A percentile compares a stretch with the other conserved stretches of the same genome.
These are phyloP conservation scores for Colletotrichum sp. DNA, from an alignment of 2,329 filamentous ascomycete genomes.

Conservation along the genomic window DNA sequence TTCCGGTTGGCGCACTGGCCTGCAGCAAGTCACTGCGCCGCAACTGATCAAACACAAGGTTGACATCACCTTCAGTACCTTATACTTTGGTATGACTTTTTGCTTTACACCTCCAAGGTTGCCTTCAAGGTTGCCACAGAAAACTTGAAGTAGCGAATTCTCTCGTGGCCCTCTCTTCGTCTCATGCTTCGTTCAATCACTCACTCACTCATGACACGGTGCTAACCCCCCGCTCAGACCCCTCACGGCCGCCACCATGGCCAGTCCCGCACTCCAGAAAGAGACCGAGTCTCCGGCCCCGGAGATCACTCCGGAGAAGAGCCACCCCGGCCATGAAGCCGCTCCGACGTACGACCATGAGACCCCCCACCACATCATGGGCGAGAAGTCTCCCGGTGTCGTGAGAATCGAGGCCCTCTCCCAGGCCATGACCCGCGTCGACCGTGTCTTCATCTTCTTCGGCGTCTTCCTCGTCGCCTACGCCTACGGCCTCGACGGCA, in stretches of 20 bases:
- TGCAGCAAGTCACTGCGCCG: background rate
- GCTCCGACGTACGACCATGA: background rate
- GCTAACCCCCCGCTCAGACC: background rate
- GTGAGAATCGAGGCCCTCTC: conserved; percentile 63
- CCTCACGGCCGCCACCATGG: background rate
- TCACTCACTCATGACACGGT: background rate
- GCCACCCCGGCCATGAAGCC: background rate
- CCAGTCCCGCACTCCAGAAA: background rate
- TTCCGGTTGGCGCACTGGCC: background rate
- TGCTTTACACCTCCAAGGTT: background rate
- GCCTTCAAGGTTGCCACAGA: background rate
- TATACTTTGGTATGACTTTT: too few species aligned
- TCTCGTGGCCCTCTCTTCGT: background rate
- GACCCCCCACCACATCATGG: conserved; percentile 20
- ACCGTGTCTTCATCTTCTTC: conserved; percentile 63
- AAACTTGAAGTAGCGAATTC: background rate
- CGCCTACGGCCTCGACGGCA: conserved; percentile 66
- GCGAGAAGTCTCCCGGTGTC: conserved; percentile 56
- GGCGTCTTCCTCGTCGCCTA: conserved; percentile 69
- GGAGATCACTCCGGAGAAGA: conserved; percentile 1
- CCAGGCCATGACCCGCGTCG: conserved; percentile 52
- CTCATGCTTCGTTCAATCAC: background rate
- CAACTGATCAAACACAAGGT: background rate
- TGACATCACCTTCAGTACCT: too few species aligned
- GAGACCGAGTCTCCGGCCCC: background rate